Evolutionary conservation across 208 protist genomes (phyloP), one percentile per base, ranked within the genome.

Genomic region (Crithidia expoeki): DNA sequence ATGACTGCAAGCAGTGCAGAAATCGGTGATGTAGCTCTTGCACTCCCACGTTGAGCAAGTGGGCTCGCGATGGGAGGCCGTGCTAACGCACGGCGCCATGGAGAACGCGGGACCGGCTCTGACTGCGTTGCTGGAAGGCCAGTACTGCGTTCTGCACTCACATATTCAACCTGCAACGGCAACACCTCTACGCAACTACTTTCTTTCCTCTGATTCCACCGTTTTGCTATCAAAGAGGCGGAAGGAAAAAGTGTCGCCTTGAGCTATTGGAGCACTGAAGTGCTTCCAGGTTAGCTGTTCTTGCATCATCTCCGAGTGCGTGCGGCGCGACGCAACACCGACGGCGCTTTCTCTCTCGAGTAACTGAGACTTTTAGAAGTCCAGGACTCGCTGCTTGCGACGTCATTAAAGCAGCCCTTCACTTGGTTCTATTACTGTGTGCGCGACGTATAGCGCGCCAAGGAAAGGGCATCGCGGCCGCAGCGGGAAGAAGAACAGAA

Each of bases 371-470:
- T 36, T 1, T 27, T 50, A 1, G 58, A 50, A 40, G 58, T 52
- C 4, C 42, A 64, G 44, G 42, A 52, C 58, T 53, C 58, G 7
- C 58, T 44, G 2, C 42, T 64, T 2, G n/a, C 27, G 17, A 38
- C 42, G 2, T 32, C 58, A 14, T 16, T 64, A 28, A 64, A 52
- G 27, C 40, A 28, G 4, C 38, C 52, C 14, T 52, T 64, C 19
- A 38, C 58, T 11, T 44, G 58, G 1, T 28, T 64, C 11, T 64
- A 52, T 27, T 25, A 52, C 58, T 64, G 58, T 44, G 42, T 33
- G 23, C 38, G 34, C 10, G 36, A 33, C 23, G 34, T 16, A 6
- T 4, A 23, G 33, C 55, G 19, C 25, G 33, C 11, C 19, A 19
- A 34, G 6, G 33, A 7, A 4, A 19, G 14, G 38, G 23, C n/a